Percentiles rank a stretch among this genome's conserved stretches.
Evolutionary conservation across 1,284 basidiomycete genomes (phyloP).

Genomic region (Cryptococcus maquisensis): DNA sequence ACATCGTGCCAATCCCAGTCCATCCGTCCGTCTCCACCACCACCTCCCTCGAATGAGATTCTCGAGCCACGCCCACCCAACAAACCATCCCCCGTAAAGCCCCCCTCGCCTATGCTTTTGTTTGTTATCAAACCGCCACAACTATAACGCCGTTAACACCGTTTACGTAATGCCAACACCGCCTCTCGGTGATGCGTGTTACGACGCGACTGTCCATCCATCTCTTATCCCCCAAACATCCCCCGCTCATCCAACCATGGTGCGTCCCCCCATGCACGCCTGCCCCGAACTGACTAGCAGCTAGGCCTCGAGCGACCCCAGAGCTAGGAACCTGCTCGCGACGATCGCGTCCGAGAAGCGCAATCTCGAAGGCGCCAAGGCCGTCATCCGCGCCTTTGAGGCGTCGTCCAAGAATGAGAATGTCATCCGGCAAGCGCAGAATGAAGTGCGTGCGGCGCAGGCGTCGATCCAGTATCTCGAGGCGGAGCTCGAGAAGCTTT

Average conservation of each 20-base stretch:
- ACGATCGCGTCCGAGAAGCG: slow-evolving; percentile 45
- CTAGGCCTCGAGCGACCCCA: slow-evolving; percentile 25
- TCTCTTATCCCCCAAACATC: too few relatives aligned
- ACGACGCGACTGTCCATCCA: neutral
- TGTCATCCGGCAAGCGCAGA: slow-evolving; percentile 49
- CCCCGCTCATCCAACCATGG: neutral
- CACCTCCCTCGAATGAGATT: too few relatives aligned
- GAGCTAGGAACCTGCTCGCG: slow-evolving; percentile 40
- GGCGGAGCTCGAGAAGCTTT: slow-evolving; percentile 46
- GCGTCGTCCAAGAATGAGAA: slow-evolving; percentile 47
- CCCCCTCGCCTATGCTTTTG: too few relatives aligned
- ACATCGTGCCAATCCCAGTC: too few relatives aligned
- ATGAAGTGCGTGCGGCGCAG: slow-evolving; percentile 47
- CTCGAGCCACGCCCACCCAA: too few relatives aligned
- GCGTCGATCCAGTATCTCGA: slow-evolving; percentile 47
- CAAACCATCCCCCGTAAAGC: too few relatives aligned
- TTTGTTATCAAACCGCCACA: neutral
- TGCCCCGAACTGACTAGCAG: neutral
- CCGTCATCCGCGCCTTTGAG: slow-evolving; percentile 47
- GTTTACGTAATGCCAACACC: neutral
- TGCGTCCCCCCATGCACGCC: neutral
- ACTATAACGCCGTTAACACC: neutral
- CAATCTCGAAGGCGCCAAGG: slow-evolving; percentile 49
- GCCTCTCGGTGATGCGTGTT: neutral
- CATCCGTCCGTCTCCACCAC: too few relatives aligned